Base-by-base conservation (phyloP, 345 rosid species). In the Gossypium raimondii region DNA sequence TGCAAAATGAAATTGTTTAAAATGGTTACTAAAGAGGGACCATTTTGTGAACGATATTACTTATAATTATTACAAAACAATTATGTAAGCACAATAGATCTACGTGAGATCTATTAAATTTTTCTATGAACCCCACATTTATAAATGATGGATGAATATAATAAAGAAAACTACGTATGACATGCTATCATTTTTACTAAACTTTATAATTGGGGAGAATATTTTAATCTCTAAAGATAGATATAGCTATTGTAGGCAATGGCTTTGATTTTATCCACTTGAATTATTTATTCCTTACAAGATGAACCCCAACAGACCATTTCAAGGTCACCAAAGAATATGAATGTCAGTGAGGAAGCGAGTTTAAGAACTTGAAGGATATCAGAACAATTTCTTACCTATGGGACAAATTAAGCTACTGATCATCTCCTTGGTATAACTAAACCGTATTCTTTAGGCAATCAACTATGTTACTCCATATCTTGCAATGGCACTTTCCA, bases 401-500 rank as follows among this genome's bases (percentile, higher is more conserved):
- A 12, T 2, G 14, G 1, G 34, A 27, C n/a, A 56, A 27, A 66
- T 45, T 38, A 57, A 11, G 75, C 59, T 48, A 48, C 34, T 58
- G 9, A n/a, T 55, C 51, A 22, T 77, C 74, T 57, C 44, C 66
- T 79, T 5, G 34, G 58, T 62, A 38, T 9, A 53, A 65, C 50
- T 12, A 20, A 72, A 38, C n/a, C 47, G 9, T 14, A 45, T 43
- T 75, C 45, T 67, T 58, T 57, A 11, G 38, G 50, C 63, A 61
- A 63, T 43, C 57, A 57, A 6, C 79, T 50, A 25, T 76, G 75
- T 78, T 58, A 76, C 14, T 89, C 94, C 3, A 91, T 47, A 10
- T 90, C 97, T 4, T 75, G 85, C 68, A 90, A 53, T 5, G 93
- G 93, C 70, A 89, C 45, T 84, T 80, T 91, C 98, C 97, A 93